Evolutionary conservation across 169 alveolate species (phyloP).

Genomic region (Plasmodium cynomolgi): DNA sequence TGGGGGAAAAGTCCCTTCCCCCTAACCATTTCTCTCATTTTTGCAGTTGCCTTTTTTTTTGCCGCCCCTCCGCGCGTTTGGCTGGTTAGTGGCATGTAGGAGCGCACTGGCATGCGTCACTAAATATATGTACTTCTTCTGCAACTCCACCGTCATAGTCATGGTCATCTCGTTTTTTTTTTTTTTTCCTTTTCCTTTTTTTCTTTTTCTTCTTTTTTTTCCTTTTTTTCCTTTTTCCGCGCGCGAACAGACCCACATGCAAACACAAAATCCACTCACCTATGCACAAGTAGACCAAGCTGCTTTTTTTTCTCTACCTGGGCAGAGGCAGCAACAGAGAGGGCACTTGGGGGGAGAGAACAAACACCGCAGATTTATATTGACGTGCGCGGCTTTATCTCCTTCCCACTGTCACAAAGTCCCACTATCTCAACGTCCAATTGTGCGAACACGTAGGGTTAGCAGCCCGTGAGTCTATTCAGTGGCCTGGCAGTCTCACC

Average conservation of each 20-base stretch:
- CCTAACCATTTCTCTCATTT: background rate
- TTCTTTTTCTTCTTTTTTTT: too few species aligned
- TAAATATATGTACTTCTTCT: background rate
- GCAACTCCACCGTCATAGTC: too few species aligned
- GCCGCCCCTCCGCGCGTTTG: background rate
- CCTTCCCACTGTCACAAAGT: background rate
- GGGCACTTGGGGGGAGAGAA: too few species aligned
- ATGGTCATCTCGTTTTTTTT: too few species aligned
- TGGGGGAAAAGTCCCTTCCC: background rate
- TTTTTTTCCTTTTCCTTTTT: too few species aligned
- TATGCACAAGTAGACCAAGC: too few species aligned
- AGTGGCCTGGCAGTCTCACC: background rate
- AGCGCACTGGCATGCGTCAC: background rate
- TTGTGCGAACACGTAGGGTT: background rate
- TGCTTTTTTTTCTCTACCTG: background rate
- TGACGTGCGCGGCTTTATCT: background rate
- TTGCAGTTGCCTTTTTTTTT: background rate
- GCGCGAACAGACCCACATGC: too few species aligned
- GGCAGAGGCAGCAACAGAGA: too few species aligned
- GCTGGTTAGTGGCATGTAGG: background rate
- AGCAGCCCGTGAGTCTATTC: background rate
- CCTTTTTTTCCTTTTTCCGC: too few species aligned
- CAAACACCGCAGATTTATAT: background rate
- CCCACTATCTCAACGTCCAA: background rate
- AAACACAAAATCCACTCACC: too few species aligned